phyloP scores from a whole-genome alignment of 345 rosid species.

The Populus tremula region DNA sequence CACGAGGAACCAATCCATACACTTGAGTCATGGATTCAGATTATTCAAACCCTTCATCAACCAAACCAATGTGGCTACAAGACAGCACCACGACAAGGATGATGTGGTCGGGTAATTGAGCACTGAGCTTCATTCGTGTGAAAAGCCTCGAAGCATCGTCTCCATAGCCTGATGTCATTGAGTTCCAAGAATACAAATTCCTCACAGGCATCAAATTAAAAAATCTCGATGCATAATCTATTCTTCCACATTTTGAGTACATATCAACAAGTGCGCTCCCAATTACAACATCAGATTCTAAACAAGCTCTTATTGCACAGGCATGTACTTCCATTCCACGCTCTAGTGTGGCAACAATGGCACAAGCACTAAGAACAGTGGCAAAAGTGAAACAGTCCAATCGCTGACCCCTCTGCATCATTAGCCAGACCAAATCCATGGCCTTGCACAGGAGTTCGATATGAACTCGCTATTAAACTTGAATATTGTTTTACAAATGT shows the following conservation, averaged over 20 bases:
- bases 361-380: slow-evolving; percentile 93
- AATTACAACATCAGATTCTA: slow-evolving; percentile 79
- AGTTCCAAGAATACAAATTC: slow-evolving; percentile 94
- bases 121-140: slow-evolving; percentile 54
- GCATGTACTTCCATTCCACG: slow-evolving; percentile 95
- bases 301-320: slow-evolving; percentile 64
- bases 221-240: slow-evolving; percentile 78
- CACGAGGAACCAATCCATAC: slow-evolving; percentile 59
- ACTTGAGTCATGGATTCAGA: slow-evolving; percentile 62
- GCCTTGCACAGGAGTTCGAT: slow-evolving; percentile 67
- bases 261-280: slow-evolving; percentile 92
- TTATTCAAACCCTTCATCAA: slow-evolving; percentile 69
- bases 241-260: slow-evolving; percentile 93
- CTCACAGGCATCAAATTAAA: slow-evolving; percentile 63
- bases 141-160: slow-evolving; percentile 65
- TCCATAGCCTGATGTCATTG: slow-evolving; percentile 85
- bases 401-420: slow-evolving; percentile 70
- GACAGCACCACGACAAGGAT: slow-evolving; percentile 88
- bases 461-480: slow-evolving; percentile 28
- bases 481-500: too few species aligned
- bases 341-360: slow-evolving; percentile 82
- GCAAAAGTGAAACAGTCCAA: slow-evolving; percentile 81
- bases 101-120: slow-evolving; percentile 70
- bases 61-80: slow-evolving; percentile 84
- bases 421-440: slow-evolving; percentile 70